These are phyloP conservation scores for Solanum gracilifrons DNA, from an alignment of 257 asterid species.

Conservation along the genomic window DNA sequence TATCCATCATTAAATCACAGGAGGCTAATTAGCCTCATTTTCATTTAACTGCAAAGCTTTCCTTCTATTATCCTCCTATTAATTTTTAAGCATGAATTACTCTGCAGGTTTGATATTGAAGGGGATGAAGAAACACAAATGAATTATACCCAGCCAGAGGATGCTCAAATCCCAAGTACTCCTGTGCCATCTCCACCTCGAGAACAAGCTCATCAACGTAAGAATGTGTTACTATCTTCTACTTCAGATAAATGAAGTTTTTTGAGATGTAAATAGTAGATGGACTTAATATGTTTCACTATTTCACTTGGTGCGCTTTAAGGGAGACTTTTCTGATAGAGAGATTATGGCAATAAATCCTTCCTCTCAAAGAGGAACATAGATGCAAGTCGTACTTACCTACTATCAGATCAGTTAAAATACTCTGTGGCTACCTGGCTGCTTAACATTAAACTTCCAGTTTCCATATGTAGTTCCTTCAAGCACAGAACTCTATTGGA, in stretches of 20 bases:
- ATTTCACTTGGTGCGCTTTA: neutral
- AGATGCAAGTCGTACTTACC: neutral
- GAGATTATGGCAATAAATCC: neutral
- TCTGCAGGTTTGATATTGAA: slow-evolving; percentile 72
- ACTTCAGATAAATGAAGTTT: neutral
- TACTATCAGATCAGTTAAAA: neutral
- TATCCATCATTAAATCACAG: neutral
- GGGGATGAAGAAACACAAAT: slow-evolving; percentile 55
- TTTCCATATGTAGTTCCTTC: neutral
- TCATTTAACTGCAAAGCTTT: neutral
- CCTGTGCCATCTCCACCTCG: slow-evolving; percentile 63
- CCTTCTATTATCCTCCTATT: neutral
- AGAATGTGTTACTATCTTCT: slow-evolving; percentile 2
- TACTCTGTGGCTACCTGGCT: neutral
- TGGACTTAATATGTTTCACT: neutral
- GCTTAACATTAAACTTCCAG: neutral
- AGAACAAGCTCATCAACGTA: slow-evolving; percentile 38
- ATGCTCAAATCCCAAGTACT: slow-evolving; percentile 40
- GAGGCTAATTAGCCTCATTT: neutral
- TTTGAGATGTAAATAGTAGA: neutral
- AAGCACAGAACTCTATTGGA: neutral
- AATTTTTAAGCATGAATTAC: slow-evolving; percentile 4
- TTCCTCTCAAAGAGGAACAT: neutral
- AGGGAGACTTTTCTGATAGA: neutral
- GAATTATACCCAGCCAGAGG: slow-evolving; percentile 45